Evolutionary conservation across 139 green algal species (phyloP).

Genomic region (Picochlorum sp.): DNA sequence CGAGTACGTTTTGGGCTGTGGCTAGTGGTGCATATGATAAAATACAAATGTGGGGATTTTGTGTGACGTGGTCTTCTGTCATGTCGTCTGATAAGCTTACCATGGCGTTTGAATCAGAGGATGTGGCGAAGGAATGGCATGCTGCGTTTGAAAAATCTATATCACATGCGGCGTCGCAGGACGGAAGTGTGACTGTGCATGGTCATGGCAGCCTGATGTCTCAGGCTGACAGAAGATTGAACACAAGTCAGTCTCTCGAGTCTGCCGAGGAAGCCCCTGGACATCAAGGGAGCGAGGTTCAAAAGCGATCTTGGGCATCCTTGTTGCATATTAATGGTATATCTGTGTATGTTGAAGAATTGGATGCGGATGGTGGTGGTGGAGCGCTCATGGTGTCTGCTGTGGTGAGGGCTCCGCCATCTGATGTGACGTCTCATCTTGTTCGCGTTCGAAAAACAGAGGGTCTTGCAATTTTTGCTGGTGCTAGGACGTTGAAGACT

Average conservation of each 20-base stretch:
- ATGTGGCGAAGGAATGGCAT: conserved; percentile 21
- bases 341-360: conserved; percentile 27
- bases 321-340: conserved; percentile 31
- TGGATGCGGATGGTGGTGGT: conserved; percentile 25
- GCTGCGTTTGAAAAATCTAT: conserved; percentile 13
- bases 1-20: conserved; percentile 26
- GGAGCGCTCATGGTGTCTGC: conserved; percentile 41
- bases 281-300: too few relatives aligned
- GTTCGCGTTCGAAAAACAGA: conserved; percentile 22
- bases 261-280: too few relatives aligned
- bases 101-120: conserved; percentile 10
- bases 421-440: conserved; percentile 21
- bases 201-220: neutral
- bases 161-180: neutral
- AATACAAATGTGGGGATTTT: conserved; percentile 21
- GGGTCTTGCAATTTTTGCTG: conserved; percentile 20
- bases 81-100: conserved; percentile 3
- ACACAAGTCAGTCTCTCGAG: too few relatives aligned
- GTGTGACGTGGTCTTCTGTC: neutral
- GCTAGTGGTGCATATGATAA: conserved; percentile 15
- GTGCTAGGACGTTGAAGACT: conserved; percentile 11
- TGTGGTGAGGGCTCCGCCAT: conserved; percentile 29
- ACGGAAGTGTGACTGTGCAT: neutral
- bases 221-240: too few relatives aligned
- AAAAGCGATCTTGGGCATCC: conserved; percentile 2